phyloP scores from a whole-genome alignment of 225 moss, liverwort and hornwort genomes.

The Marchantia polymorpha region DNA sequence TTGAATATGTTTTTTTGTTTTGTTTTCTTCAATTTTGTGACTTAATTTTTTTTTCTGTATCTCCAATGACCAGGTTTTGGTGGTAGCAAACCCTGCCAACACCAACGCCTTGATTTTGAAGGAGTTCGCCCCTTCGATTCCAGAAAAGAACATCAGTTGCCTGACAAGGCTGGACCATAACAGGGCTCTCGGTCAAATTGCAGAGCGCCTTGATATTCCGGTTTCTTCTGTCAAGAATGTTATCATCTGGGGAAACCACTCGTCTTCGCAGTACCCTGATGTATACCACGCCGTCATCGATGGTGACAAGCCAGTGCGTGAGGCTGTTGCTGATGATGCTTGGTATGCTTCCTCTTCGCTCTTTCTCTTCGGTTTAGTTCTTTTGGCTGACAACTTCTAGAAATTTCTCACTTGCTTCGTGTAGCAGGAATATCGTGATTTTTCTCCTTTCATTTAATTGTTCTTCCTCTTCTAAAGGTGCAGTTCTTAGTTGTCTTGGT shows the following conservation, averaged over 20 bases:
- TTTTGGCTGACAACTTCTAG: too few species aligned
- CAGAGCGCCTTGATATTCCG: constrained; percentile 78
- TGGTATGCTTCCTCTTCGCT: constrained; percentile 41
- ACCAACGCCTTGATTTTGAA: constrained; percentile 96
- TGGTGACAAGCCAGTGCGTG: constrained; percentile 78
- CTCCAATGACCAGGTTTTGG: constrained; percentile 65
- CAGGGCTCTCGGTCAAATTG: constrained; percentile 89
- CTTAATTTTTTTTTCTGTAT: neutral
- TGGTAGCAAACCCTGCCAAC: constrained; percentile 96
- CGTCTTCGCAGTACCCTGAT: constrained; percentile 95
- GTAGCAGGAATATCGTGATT: neutral
- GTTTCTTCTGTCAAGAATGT: constrained; percentile 90
- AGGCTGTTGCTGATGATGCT: constrained; percentile 67
- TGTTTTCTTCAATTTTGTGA: too few species aligned
- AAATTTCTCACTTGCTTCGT: neutral
- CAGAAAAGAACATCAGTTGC: constrained; percentile 91
- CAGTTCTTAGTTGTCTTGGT: too few species aligned
- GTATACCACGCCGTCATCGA: constrained; percentile 79
- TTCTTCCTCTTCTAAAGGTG: neutral
- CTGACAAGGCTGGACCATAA: constrained; percentile 95
- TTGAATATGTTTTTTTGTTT: too few species aligned
- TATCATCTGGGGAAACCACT: constrained; percentile 98
- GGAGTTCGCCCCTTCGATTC: constrained; percentile 96
- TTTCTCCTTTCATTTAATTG: neutral
- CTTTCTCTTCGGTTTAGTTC: neutral